These are phyloP conservation scores for Citeromyces nyonsensis DNA, from an alignment of 805 yeast genomes.

Conservation along the genomic window DNA sequence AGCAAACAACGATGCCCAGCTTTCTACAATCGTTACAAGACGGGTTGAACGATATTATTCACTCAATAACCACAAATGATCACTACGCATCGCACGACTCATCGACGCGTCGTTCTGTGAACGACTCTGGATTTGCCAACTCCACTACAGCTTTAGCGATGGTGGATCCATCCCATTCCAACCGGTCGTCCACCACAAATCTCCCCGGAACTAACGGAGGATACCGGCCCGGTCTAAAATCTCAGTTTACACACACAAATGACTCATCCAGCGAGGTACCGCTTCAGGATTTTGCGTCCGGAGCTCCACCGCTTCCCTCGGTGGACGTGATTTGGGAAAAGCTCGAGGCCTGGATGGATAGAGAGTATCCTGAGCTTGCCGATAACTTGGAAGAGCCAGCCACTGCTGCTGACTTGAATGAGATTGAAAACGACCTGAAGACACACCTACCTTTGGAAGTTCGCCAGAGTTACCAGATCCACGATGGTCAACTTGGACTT, in stretches of 20 bases:
- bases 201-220: too few species aligned
- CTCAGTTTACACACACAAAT: conserved; percentile 27
- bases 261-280: too few species aligned
- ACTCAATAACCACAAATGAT: conserved; percentile 41
- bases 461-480: conserved; percentile 61
- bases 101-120: conserved; percentile 11
- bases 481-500: conserved; percentile 81
- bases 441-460: conserved; percentile 69
- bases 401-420: conserved; percentile 64
- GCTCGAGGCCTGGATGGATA: conserved; percentile 69
- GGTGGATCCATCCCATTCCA: conserved; percentile 16
- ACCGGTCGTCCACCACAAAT: conserved; percentile 26
- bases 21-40: conserved; percentile 2
- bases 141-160: conserved; percentile 19
- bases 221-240: conserved; percentile 23
- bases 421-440: conserved; percentile 71
- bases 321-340: conserved; percentile 81
- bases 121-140: conserved; percentile 4
- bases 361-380: conserved; percentile 65
- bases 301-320: conserved; percentile 40
- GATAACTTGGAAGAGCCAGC: conserved; percentile 71
- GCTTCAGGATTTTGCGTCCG: conserved; percentile 21
- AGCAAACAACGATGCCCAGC: too few species aligned
- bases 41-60: conserved; percentile 13
- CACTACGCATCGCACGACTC: conserved; percentile 36